Evolutionary conservation across 805 yeast genomes (phyloP).

Genomic region (Candida silvatica): DNA sequence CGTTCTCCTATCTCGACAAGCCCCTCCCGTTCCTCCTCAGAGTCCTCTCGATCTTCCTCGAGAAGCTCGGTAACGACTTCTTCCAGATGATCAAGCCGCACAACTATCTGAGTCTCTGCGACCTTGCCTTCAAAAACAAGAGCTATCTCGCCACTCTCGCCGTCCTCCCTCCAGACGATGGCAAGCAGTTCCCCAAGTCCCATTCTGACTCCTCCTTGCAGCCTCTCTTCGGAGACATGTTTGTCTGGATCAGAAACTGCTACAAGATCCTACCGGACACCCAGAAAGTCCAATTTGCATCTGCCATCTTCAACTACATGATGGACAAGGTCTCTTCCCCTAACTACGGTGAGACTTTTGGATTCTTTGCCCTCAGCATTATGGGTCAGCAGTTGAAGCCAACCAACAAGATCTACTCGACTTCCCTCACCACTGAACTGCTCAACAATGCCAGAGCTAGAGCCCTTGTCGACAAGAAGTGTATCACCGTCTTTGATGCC

Average conservation of each 20-base stretch:
- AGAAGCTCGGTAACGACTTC: slow-evolving; percentile 32
- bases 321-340: slow-evolving; percentile 24
- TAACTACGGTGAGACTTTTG: slow-evolving; percentile 17
- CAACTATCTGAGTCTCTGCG: slow-evolving; percentile 48
- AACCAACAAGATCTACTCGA: slow-evolving; percentile 11
- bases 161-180: slow-evolving; percentile 7
- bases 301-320: slow-evolving; percentile 41
- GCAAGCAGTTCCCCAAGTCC: neutral
- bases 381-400: slow-evolving; percentile 14
- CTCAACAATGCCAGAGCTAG: slow-evolving; percentile 39
- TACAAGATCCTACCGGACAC: slow-evolving; percentile 31
- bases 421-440: slow-evolving; percentile 27
- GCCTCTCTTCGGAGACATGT: slow-evolving; percentile 31
- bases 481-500: slow-evolving; percentile 24
- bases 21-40: slow-evolving; percentile 51
- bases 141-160: slow-evolving; percentile 31
- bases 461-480: slow-evolving; percentile 35
- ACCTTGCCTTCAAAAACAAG: slow-evolving; percentile 50
- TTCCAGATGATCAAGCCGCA: slow-evolving; percentile 50
- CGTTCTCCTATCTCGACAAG: slow-evolving; percentile 38
- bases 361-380: slow-evolving; percentile 16
- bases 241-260: slow-evolving; percentile 48
- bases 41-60: slow-evolving; percentile 37
- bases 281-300: slow-evolving; percentile 43
- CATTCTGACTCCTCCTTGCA: slow-evolving; percentile 7